A percentile compares a stretch with the other conserved stretches of the same genome.
phyloP scores from a whole-genome alignment of 192 early-diverging fungal genomes.

The Podila epigama region DNA sequence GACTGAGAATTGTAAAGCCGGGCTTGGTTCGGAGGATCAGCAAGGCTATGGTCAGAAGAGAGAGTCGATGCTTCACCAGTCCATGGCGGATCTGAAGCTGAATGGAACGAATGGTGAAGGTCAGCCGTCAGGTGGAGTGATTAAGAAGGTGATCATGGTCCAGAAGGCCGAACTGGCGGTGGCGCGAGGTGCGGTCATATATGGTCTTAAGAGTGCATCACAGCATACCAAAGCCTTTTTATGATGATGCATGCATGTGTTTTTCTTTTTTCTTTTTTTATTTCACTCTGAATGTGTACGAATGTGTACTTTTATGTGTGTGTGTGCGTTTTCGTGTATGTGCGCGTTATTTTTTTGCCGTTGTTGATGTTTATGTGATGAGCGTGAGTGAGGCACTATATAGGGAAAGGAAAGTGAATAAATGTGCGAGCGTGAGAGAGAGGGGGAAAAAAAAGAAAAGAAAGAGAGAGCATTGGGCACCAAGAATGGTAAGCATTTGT shows the following conservation, averaged over 20 bases:
- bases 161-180: conserved; percentile 46
- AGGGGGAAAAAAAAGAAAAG: no score
- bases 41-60: background rate
- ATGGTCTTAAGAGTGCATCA: conserved; percentile 51
- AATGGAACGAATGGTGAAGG: conserved; percentile 14
- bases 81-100: conserved; percentile 32
- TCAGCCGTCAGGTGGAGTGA: conserved; percentile 18
- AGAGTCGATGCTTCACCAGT: conserved; percentile 3
- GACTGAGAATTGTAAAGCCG: background rate
- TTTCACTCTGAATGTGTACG: no score
- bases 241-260: no score
- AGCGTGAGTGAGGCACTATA: no score
- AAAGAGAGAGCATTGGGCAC: no score
- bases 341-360: no score
- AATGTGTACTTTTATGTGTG: no score
- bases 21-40: background rate
- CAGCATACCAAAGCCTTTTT: conserved; percentile 45
- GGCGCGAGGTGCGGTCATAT: conserved; percentile 47
- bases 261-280: no score
- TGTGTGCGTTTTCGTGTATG: no score
- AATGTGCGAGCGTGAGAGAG: no score
- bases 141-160: conserved; percentile 48
- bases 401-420: no score
- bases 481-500: background rate
- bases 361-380: no score